Conservation (phyloP, 176 grass and related monocot species). For the Urochloa ruziziensis region DNA sequence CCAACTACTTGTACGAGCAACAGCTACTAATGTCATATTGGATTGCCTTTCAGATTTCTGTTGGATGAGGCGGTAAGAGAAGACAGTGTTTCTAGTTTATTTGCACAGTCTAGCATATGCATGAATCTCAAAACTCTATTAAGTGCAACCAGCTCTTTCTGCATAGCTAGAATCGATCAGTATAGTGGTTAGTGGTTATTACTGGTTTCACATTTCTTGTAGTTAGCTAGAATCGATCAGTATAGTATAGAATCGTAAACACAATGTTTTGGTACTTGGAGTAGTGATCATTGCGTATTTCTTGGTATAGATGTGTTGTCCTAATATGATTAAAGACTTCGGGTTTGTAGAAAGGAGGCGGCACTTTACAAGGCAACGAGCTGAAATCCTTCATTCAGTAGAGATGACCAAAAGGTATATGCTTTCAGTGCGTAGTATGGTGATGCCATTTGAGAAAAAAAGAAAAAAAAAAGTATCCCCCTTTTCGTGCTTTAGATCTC, state of each 20-base stretch:
- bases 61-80: background rate
- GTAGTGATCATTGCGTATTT: background rate
- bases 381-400: slow-evolving; percentile 49
- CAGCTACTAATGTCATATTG: background rate
- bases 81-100: too few relatives aligned
- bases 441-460: slow-evolving; percentile 59
- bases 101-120: background rate
- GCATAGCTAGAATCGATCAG: too few relatives aligned
- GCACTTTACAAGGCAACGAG: slow-evolving; percentile 60
- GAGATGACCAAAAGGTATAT: slow-evolving; percentile 60
- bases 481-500: slow-evolving; percentile 68
- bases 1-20: background rate
- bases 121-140: background rate
- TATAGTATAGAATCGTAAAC: background rate
- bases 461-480: slow-evolving; percentile 22
- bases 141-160: background rate
- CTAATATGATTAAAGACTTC: slow-evolving; percentile 38
- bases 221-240: background rate
- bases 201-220: background rate
- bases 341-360: slow-evolving; percentile 44
- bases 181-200: too few relatives aligned
- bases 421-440: slow-evolving; percentile 65
- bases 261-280: slow-evolving; percentile 17
- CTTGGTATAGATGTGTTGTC: background rate
- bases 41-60: background rate